phyloP scores from a whole-genome alignment of 2,329 filamentous ascomycete genomes.

The Trichocomaceae sp. region DNA sequence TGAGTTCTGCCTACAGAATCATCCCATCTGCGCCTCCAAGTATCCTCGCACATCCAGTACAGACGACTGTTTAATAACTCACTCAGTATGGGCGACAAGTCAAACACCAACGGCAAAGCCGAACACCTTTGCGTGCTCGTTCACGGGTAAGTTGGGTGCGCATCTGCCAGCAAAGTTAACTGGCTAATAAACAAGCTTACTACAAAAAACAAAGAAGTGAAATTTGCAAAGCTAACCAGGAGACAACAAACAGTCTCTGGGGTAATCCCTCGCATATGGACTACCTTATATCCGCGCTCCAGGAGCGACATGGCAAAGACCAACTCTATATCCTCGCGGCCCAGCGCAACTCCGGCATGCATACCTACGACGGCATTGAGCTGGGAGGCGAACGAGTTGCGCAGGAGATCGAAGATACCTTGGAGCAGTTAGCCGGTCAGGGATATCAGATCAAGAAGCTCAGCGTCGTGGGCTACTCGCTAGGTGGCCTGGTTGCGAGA shows the following conservation, averaged over 20 bases:
- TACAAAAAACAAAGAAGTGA: neutral
- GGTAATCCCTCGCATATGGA: slow-evolving; percentile 55
- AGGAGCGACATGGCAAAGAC: slow-evolving; percentile 44
- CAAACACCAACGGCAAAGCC: slow-evolving; percentile 19
- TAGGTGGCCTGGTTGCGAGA: slow-evolving; percentile 78
- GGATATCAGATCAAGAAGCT: slow-evolving; percentile 73
- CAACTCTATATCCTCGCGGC: slow-evolving; percentile 51
- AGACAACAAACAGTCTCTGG: slow-evolving; percentile 45
- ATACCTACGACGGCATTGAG: slow-evolving; percentile 62
- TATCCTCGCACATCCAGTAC: slow-evolving; percentile 4
- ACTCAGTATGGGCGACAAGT: slow-evolving; percentile 12
- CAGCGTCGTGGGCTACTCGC: slow-evolving; percentile 81
- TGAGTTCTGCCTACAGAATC: neutral
- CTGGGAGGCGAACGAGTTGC: slow-evolving; percentile 61
- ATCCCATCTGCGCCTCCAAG: slow-evolving; percentile 1
- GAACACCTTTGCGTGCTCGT: slow-evolving; percentile 57
- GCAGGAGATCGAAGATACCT: slow-evolving; percentile 55
- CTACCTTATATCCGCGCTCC: slow-evolving; percentile 48
- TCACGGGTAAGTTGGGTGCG: slow-evolving; percentile 47
- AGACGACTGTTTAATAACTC: neutral
- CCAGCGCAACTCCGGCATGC: slow-evolving; percentile 51
- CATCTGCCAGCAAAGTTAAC: neutral
- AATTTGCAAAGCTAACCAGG: neutral
- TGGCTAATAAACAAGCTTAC: neutral
- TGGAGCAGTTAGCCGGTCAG: slow-evolving; percentile 48